These are phyloP conservation scores for Marasmius tenuissimus DNA, from an alignment of 1,284 basidiomycete species.

Conservation along the genomic window DNA sequence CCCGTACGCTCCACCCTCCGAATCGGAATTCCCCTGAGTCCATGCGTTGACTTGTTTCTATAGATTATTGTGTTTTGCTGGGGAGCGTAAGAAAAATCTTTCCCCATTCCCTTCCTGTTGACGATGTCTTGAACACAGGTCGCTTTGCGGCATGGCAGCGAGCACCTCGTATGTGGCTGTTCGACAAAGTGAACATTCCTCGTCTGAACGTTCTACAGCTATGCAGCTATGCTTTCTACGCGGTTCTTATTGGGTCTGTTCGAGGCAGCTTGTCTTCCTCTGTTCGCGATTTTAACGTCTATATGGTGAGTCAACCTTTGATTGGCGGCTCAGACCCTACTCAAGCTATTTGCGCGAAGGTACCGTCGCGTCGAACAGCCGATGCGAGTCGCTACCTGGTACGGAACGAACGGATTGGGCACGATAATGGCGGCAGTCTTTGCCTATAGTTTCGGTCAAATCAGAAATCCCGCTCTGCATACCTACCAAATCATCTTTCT, in stretches of 20 bases:
- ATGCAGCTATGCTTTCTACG: conserved; percentile 7
- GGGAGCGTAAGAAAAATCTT: conserved; percentile 7
- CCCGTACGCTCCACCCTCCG: conserved; percentile 1
- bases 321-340: not conserved
- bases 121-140: not conserved
- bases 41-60: not conserved
- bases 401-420: conserved; percentile 17
- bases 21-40: not conserved
- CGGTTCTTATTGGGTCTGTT: conserved; percentile 19
- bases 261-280: conserved; percentile 17
- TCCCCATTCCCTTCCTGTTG: not conserved
- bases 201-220: not conserved
- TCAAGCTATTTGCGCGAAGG: not conserved
- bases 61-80: conserved; percentile 14
- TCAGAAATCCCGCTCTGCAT: conserved; percentile 8
- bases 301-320: conserved; percentile 10
- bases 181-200: no score
- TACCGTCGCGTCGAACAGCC: conserved; percentile 18
- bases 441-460: conserved; percentile 14
- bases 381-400: conserved; percentile 16
- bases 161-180: not conserved
- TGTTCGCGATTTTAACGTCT: conserved; percentile 16
- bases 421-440: conserved; percentile 14
- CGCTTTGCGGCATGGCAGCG: conserved; percentile 17
- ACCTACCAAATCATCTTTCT: conserved; percentile 16